Percentiles rank a stretch among this genome's conserved stretches.
These are phyloP conservation scores for Solanum hybrid DNA, from an alignment of 305 asterid species.

Conservation along the genomic window DNA sequence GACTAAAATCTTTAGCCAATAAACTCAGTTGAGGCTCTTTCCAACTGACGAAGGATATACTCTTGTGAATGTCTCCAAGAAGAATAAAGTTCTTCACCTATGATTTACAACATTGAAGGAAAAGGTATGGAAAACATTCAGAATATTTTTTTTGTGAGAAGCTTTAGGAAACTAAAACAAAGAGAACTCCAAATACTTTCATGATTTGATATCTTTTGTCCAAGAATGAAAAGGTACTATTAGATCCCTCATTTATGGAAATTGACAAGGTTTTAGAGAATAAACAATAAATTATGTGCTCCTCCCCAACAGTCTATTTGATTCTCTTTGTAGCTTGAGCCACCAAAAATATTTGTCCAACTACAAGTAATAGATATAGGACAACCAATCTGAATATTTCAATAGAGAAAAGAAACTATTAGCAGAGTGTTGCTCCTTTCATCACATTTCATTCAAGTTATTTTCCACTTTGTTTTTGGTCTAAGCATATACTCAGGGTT, in stretches of 20 bases:
- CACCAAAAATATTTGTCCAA: not conserved
- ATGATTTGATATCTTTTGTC: not conserved
- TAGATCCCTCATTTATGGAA: conserved; percentile 1
- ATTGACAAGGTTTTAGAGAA: not conserved
- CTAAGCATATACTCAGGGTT: not conserved
- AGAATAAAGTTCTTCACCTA: conserved; percentile 96
- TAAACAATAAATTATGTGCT: not conserved
- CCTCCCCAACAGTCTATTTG: not conserved
- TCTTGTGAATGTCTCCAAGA: conserved; percentile 92
- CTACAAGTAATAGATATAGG: not conserved
- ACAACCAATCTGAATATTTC: not conserved
- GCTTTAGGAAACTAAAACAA: not conserved
- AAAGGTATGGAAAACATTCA: not conserved
- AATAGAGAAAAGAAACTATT: not conserved
- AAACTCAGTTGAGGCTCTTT: conserved; percentile 91
- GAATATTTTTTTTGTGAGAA: not conserved
- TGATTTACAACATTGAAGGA: conserved; percentile 7
- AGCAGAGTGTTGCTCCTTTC: not conserved
- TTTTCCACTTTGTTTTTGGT: not conserved
- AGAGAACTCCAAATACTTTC: not conserved
- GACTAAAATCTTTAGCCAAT: conserved; percentile 93
- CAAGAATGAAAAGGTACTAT: not conserved
- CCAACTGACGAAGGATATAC: conserved; percentile 96
- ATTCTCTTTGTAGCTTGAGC: not conserved
- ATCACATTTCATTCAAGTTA: not conserved